phyloP scores from a whole-genome alignment of 2,329 filamentous ascomycete species.

The Thermochaetoides dissita region DNA sequence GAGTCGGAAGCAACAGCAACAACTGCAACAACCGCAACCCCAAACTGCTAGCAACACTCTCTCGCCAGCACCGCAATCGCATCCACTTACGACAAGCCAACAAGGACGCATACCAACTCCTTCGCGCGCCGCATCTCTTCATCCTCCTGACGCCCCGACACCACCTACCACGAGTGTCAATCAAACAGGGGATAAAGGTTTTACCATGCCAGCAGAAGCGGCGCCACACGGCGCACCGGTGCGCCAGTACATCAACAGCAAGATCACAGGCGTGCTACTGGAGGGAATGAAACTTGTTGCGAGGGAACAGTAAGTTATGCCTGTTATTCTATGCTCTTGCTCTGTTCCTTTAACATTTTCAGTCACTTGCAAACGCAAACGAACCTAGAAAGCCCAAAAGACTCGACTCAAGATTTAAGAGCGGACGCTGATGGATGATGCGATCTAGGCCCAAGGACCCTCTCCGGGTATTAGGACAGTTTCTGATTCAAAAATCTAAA shows the following conservation, averaged over 20 bases:
- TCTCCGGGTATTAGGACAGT: slow-evolving; percentile 55
- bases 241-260: slow-evolving; percentile 57
- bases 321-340: neutral
- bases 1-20: neutral
- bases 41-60: too few species aligned
- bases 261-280: slow-evolving; percentile 52
- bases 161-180: neutral
- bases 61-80: too few species aligned
- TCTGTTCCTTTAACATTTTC: too few species aligned
- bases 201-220: slow-evolving; percentile 42
- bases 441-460: slow-evolving; percentile 48
- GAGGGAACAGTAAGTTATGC: slow-evolving; percentile 49
- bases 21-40: neutral
- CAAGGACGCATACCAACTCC: too few species aligned
- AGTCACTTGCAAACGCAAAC: too few species aligned
- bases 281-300: slow-evolving; percentile 64
- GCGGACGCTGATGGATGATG: slow-evolving; percentile 1
- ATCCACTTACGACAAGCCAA: too few species aligned
- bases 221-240: slow-evolving; percentile 53
- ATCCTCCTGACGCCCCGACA: neutral
- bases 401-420: neutral
- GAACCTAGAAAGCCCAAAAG: too few species aligned
- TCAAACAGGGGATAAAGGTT: neutral
- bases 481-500: slow-evolving; percentile 51
- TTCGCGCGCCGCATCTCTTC: too few species aligned